Evolutionary conservation across 1,284 basidiomycete genomes (phyloP).

Genomic region (Peniophora sp.): DNA sequence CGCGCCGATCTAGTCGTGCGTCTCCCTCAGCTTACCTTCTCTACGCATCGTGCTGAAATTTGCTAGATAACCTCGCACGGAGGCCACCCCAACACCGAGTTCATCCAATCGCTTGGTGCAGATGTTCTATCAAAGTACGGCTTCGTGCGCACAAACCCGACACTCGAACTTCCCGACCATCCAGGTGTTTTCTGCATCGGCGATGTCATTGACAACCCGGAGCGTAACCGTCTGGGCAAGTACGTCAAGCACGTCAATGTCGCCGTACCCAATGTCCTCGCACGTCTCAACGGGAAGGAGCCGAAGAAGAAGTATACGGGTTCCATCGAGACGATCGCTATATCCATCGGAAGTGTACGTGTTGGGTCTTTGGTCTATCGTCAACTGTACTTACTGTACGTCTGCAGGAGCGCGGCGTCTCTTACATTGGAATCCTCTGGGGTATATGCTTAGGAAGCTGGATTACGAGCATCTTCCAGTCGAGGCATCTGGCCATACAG

Average conservation of each 20-base stretch:
- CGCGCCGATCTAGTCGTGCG: constrained; percentile 53
- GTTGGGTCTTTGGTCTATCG: background rate
- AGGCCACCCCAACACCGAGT: constrained; percentile 39
- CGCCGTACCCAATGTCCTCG: constrained; percentile 38
- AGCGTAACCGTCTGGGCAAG: constrained; percentile 54
- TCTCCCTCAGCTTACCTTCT: constrained; percentile 5
- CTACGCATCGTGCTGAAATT: background rate
- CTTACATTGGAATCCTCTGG: background rate
- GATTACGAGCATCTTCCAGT: background rate
- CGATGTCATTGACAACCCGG: constrained; percentile 50
- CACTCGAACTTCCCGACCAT: constrained; percentile 40
- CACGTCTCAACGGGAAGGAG: constrained; percentile 22
- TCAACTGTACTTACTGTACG: background rate
- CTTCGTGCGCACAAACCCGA: constrained; percentile 40
- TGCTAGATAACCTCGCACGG: constrained; percentile 43
- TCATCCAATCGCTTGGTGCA: constrained; percentile 35
- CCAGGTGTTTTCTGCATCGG: constrained; percentile 50
- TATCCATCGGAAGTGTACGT: background rate
- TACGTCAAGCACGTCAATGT: constrained; percentile 32
- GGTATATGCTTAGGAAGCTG: background rate
- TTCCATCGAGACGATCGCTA: background rate
- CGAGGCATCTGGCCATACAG: background rate
- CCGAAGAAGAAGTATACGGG: background rate
- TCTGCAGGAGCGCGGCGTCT: background rate
- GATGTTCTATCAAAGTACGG: constrained; percentile 32